These are phyloP conservation scores for Penicillium angulare DNA, from an alignment of 495 filamentous ascomycete genomes.

Conservation along the genomic window DNA sequence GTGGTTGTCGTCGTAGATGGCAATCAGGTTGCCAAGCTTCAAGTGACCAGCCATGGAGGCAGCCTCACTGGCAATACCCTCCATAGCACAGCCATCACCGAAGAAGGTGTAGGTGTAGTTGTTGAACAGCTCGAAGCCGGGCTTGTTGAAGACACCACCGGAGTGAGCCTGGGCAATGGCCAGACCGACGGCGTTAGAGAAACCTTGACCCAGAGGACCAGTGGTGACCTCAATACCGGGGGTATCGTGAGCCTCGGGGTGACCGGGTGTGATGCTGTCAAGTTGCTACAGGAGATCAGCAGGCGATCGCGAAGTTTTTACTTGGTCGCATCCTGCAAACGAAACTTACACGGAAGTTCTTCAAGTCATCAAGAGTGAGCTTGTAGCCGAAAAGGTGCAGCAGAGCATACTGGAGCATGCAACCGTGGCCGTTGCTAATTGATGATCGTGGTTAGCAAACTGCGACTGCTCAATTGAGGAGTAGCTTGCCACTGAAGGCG, in stretches of 20 bases:
- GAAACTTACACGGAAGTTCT: constrained; percentile 84
- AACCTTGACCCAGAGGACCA: constrained; percentile 93
- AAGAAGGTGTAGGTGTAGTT: constrained; percentile 98
- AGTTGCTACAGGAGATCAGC: constrained; percentile 52
- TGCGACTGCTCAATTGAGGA: not conserved
- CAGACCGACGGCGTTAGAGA: constrained; percentile 92
- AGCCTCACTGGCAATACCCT: constrained; percentile 94
- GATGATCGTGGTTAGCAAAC: constrained; percentile 7
- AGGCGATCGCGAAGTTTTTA: not conserved
- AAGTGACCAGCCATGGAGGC: constrained; percentile 91
- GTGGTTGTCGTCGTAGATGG: constrained; percentile 97
- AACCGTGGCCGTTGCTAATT: constrained; percentile 91
- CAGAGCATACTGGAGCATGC: constrained; percentile 98
- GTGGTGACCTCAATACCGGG: constrained; percentile 97
- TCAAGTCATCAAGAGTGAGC: constrained; percentile 83
- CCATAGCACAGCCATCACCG: constrained; percentile 98
- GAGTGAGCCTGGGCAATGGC: constrained; percentile 93
- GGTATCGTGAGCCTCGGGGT: constrained; percentile 95
- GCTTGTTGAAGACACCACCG: constrained; percentile 93
- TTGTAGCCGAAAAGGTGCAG: constrained; percentile 95
- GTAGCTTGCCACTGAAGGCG: not conserved
- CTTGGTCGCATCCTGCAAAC: not conserved
- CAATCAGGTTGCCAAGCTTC: constrained; percentile 95
- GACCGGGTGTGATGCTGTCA: constrained; percentile 93
- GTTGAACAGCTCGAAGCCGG: constrained; percentile 84